Base-by-base conservation (phyloP, 306 rosid genomes). In the Luffa acutangula region DNA sequence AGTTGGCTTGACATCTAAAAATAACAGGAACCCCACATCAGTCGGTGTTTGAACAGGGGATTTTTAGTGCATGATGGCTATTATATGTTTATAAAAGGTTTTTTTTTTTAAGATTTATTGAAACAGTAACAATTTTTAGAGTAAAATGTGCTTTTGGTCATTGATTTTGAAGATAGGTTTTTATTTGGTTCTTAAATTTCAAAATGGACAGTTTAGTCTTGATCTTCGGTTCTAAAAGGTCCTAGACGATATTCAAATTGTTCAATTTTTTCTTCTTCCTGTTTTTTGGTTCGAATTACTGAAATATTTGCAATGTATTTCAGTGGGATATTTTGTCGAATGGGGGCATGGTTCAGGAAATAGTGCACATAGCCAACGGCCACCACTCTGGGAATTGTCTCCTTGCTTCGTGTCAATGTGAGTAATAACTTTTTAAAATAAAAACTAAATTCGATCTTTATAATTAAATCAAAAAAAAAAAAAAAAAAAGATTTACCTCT, bases 261-360 rank as follows among this genome's bases (percentile, higher is more conserved):
- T 25, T 25, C 31, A 25, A 25, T 25, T 25, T 25, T 25, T 25
- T 25, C 1, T 25, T 25, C 31, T 25, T 25, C 31, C 31, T 25
- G 31, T 0, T 25, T 39, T 4, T 39, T 39, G 42, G 25, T 54
- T 4, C 1, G 4, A 54, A 54, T 54, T 54, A 18, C 31, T 54
- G 60, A 54, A 54, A 5, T 17, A 51, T 52, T 64, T 64, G 72
- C 15, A 34, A 11, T 33, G 5, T 65, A 15, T 77, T 76, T 33
- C 86, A 93, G 98, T 93, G 97, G 98, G 91, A 91, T 80, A 85
- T 93, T 70, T 88, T 93, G 54, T 87, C 90, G 6, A 86, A 80
- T 10, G 93, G 89, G 6, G 89, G 87, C 37, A 11, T 52, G 2
- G 89, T 88, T 54, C 86, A 90, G 81, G 93, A 93, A 85, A 76